These are phyloP conservation scores for Cutaneotrichosporon daszewskae DNA, from an alignment of 1,284 basidiomycete species.

Conservation along the genomic window DNA sequence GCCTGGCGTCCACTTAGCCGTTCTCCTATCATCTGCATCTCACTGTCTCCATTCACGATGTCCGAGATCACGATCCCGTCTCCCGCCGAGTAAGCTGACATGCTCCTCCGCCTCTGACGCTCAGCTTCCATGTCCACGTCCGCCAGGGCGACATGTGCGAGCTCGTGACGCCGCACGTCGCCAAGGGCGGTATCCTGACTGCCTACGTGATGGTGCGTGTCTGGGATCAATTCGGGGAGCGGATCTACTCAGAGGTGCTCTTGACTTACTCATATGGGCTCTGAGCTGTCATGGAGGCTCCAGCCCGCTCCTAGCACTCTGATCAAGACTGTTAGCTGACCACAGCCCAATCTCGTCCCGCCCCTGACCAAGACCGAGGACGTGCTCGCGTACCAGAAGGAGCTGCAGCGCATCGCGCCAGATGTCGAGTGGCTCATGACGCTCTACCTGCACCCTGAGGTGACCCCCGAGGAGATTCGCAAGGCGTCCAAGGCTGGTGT, in stretches of 20 bases:
- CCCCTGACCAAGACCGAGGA: slow-evolving; percentile 81
- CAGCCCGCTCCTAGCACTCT: too few relatives aligned
- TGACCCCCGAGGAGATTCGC: slow-evolving; percentile 84
- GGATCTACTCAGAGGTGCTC: too few relatives aligned
- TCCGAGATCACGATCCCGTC: slow-evolving; percentile 53
- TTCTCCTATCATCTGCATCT: too few relatives aligned
- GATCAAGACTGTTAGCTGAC: slow-evolving; percentile 2
- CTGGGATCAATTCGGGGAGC: not conserved
- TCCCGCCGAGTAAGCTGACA: slow-evolving; percentile 62
- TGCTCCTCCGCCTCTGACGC: slow-evolving; percentile 7
- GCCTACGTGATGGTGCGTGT: slow-evolving; percentile 90
- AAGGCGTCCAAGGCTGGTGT: slow-evolving; percentile 84
- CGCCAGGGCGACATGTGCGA: slow-evolving; percentile 77
- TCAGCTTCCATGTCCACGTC: slow-evolving; percentile 88
- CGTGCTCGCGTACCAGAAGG: slow-evolving; percentile 72
- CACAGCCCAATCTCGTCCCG: slow-evolving; percentile 86
- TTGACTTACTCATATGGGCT: too few relatives aligned
- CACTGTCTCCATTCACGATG: slow-evolving; percentile 1
- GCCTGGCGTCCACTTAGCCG: too few relatives aligned
- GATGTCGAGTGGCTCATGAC: slow-evolving; percentile 88
- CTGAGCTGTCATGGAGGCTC: too few relatives aligned
- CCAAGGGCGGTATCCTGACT: slow-evolving; percentile 77
- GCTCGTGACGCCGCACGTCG: slow-evolving; percentile 86
- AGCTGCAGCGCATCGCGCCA: slow-evolving; percentile 71
- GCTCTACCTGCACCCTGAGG: slow-evolving; percentile 82